phyloP scores from a whole-genome alignment of 2,329 filamentous ascomycete genomes.

The Epichloe glyceriae region DNA sequence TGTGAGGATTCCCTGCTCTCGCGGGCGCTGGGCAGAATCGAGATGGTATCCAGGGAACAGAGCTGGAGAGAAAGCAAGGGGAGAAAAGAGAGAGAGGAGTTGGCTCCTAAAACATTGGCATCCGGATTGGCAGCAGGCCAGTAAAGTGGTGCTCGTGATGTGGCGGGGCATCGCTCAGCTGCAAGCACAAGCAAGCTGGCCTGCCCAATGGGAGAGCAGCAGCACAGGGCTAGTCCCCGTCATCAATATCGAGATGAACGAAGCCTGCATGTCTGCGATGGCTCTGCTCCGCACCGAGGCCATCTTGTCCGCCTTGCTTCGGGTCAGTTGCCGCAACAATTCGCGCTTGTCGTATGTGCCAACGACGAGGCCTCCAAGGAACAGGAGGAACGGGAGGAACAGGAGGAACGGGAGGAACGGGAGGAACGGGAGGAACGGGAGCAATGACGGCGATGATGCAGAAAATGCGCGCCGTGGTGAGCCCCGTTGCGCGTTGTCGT shows the following conservation, averaged over 20 bases:
- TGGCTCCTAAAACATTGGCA: not conserved
- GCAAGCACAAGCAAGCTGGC: no score
- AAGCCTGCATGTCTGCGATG: not conserved
- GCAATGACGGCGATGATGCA: not conserved
- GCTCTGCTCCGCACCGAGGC: no score
- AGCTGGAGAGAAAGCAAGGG: conserved; percentile 7
- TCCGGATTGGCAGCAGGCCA: not conserved
- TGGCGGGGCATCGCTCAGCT: not conserved
- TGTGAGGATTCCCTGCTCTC: conserved; percentile 19
- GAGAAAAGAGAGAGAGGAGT: not conserved
- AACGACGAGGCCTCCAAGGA: no score
- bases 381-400: no score
- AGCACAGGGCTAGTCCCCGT: not conserved
- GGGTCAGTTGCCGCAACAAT: conserved; percentile 7
- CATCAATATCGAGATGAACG: not conserved
- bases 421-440: no score
- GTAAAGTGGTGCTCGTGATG: not conserved
- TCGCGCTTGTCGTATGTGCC: no score
- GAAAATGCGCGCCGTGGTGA: not conserved
- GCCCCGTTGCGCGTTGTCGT: not conserved
- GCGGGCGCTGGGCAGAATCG: conserved; percentile 25
- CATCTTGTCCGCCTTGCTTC: conserved; percentile 5
- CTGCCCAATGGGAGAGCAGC: not conserved
- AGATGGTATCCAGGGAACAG: conserved; percentile 14
- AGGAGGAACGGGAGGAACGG: no score